Conservation (phyloP, 2,329 filamentous ascomycete genomes). For the Thelonectria discophora region DNA sequence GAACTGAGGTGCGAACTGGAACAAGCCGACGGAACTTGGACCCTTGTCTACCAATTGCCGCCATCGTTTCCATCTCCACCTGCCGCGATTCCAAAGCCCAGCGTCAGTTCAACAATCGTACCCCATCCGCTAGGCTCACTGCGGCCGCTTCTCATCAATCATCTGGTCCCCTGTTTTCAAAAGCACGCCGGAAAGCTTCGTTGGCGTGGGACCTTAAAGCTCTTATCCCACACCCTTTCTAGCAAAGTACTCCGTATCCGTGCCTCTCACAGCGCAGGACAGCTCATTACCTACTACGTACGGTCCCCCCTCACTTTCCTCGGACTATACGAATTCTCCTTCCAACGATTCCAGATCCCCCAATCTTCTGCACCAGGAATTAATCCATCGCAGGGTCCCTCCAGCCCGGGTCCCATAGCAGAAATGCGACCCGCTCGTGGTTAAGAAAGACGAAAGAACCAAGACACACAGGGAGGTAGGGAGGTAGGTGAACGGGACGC, state of each 20-base stretch:
- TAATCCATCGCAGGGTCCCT: constrained; percentile 11
- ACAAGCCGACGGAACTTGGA: background rate
- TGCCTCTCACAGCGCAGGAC: no score
- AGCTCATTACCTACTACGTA: no score
- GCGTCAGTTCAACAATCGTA: constrained; percentile 10
- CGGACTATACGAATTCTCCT: no score
- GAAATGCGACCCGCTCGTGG: constrained; percentile 18
- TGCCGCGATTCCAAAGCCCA: constrained; percentile 8
- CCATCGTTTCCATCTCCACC: constrained; percentile 8
- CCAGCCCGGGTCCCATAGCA: background rate
- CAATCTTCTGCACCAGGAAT: constrained; percentile 8
- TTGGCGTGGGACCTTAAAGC: background rate
- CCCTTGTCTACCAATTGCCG: constrained; percentile 18
- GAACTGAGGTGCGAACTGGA: constrained; percentile 13
- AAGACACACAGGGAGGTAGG: constrained; percentile 14
- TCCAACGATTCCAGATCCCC: no score
- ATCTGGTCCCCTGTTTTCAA: background rate
- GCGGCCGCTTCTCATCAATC: constrained; percentile 10
- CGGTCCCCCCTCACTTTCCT: no score
- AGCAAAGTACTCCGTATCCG: no score
- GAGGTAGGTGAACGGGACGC: background rate
- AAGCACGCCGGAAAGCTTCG: no score
- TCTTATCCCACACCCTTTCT: background rate
- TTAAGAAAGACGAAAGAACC: constrained; percentile 17
- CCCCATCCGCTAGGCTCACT: constrained; percentile 15